phyloP scores from a whole-genome alignment of 371 early-diverging fungal species.

The Rhizopus microsporus region DNA sequence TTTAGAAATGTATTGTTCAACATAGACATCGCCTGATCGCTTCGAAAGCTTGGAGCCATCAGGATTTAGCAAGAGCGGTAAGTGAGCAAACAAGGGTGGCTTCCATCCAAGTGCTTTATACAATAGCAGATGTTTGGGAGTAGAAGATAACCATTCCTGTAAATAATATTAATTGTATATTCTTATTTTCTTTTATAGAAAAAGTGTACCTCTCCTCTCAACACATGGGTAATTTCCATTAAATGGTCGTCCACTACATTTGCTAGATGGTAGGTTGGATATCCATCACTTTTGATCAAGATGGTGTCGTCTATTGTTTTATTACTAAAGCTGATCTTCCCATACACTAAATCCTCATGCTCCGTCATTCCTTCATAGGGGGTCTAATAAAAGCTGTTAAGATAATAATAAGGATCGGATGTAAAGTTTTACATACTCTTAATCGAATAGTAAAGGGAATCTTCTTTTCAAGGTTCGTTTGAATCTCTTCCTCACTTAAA shows the following conservation, averaged over 20 bases:
- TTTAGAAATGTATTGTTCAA: constrained; percentile 68
- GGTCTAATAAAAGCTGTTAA: constrained; percentile 34
- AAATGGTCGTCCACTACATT: constrained; percentile 93
- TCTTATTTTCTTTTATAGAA: background rate
- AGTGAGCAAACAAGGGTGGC: constrained; percentile 80
- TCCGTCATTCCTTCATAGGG: constrained; percentile 60
- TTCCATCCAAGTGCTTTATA: constrained; percentile 85
- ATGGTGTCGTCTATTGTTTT: constrained; percentile 86
- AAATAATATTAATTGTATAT: background rate
- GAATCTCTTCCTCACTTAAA: constrained; percentile 63
- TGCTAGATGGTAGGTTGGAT: constrained; percentile 94
- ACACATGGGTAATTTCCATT: constrained; percentile 91
- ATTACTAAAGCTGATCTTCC: constrained; percentile 69
- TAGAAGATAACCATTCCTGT: constrained; percentile 92
- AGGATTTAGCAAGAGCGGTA: constrained; percentile 85
- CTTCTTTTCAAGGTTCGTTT: constrained; percentile 54
- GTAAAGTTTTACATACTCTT: constrained; percentile 45
- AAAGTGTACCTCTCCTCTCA: constrained; percentile 79
- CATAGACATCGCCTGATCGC: constrained; percentile 77
- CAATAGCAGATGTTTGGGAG: constrained; percentile 87
- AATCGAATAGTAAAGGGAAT: constrained; percentile 75
- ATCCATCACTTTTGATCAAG: constrained; percentile 90
- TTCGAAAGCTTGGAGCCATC: constrained; percentile 89
- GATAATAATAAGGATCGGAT: too few relatives aligned
- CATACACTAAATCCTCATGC: constrained; percentile 80